These are phyloP conservation scores for Aspergillus japonicus DNA, from an alignment of 2,329 filamentous ascomycete species.

Conservation along the genomic window DNA sequence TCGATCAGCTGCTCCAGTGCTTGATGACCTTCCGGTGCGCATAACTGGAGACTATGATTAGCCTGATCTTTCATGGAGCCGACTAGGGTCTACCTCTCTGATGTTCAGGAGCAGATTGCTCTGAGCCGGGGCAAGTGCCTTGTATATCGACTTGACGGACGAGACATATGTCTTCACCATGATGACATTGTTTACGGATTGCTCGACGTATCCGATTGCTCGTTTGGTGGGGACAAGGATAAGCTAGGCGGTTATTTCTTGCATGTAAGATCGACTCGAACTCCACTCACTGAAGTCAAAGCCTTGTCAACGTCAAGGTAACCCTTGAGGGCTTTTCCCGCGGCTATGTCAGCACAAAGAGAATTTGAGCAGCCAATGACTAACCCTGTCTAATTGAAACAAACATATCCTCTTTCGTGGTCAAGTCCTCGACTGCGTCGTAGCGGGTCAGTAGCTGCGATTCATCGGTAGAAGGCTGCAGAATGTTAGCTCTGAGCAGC, in stretches of 20 bases:
- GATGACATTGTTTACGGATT: conserved; percentile 81
- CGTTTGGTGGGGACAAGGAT: conserved; percentile 70
- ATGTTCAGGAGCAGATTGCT: conserved; percentile 67
- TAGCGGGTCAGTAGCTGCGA: conserved; percentile 70
- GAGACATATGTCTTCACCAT: conserved; percentile 80
- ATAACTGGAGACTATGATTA: conserved; percentile 50
- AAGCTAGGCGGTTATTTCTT: conserved; percentile 52
- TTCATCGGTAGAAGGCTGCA: conserved; percentile 79
- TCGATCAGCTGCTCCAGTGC: conserved; percentile 65
- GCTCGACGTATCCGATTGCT: conserved; percentile 69
- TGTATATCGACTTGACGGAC: conserved; percentile 65
- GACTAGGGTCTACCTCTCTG: conserved; percentile 49
- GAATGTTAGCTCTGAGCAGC: conserved; percentile 77
- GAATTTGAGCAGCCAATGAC: conserved; percentile 3
- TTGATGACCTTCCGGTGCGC: conserved; percentile 60
- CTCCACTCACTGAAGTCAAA: conserved; percentile 63
- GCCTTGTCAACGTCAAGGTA: conserved; percentile 79
- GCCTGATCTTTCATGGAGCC: neutral
- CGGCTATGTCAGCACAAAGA: conserved; percentile 9
- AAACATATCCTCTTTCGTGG: conserved; percentile 81
- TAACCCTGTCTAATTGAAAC: conserved; percentile 68
- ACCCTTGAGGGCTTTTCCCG: conserved; percentile 61
- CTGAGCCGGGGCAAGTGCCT: conserved; percentile 64
- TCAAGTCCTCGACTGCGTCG: conserved; percentile 79
- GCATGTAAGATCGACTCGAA: neutral